Conservation (phyloP, 2,329 filamentous ascomycete species). For the Botrytis tulipae region DNA sequence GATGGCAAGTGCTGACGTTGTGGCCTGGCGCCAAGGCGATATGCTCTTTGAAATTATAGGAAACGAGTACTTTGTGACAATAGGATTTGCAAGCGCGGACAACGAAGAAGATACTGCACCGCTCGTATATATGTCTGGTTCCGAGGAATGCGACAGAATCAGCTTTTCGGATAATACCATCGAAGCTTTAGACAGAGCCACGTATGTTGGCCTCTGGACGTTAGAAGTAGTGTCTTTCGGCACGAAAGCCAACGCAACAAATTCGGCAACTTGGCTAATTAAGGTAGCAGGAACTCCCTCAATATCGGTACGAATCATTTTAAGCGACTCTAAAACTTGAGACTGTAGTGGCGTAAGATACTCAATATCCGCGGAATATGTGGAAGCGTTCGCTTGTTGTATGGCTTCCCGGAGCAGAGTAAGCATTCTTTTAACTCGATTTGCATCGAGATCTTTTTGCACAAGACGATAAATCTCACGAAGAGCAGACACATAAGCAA, state of each 20-base stretch:
- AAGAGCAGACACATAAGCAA: slow-evolving; percentile 77
- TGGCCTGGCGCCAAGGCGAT: slow-evolving; percentile 78
- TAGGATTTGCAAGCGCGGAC: slow-evolving; percentile 64
- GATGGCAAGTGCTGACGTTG: slow-evolving; percentile 66
- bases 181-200: slow-evolving; percentile 81
- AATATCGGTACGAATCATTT: slow-evolving; percentile 65
- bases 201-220: slow-evolving; percentile 68
- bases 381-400: slow-evolving; percentile 63
- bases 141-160: slow-evolving; percentile 56
- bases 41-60: slow-evolving; percentile 66
- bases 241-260: slow-evolving; percentile 68
- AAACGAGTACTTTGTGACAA: slow-evolving; percentile 79
- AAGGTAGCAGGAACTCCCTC: slow-evolving; percentile 65
- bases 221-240: slow-evolving; percentile 38
- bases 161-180: slow-evolving; percentile 68
- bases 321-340: slow-evolving; percentile 65
- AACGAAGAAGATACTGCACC: slow-evolving; percentile 66
- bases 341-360: slow-evolving; percentile 70
- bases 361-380: slow-evolving; percentile 71
- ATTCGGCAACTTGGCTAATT: slow-evolving; percentile 65
- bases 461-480: slow-evolving; percentile 77
- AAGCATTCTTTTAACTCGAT: slow-evolving; percentile 66
- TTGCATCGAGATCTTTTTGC: slow-evolving; percentile 58
- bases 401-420: slow-evolving; percentile 69
- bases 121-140: slow-evolving; percentile 67